A percentile compares a stretch with the other conserved stretches of the same genome.
These are phyloP conservation scores for Didymella pomorum DNA, from an alignment of 2,329 filamentous ascomycete genomes.

Conservation along the genomic window DNA sequence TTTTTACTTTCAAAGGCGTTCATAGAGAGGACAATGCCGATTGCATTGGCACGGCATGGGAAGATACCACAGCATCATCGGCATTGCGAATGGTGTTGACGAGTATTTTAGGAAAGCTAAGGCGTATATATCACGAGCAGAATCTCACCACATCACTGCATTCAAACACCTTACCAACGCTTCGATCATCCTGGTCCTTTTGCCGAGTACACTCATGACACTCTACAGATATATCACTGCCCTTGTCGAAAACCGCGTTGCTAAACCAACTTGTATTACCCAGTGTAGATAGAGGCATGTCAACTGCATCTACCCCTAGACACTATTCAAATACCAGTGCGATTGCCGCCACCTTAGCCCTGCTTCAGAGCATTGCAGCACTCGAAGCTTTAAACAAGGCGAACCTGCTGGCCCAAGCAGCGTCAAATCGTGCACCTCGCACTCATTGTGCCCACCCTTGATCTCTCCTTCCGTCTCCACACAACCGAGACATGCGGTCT, in stretches of 20 bases:
- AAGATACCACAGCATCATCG: slow-evolving; percentile 24
- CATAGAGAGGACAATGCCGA: not conserved
- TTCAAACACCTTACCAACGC: not conserved
- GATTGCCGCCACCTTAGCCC: no score
- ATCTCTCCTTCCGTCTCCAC: not conserved
- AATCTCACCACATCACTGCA: not conserved
- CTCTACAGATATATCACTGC: no score
- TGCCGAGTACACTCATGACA: no score
- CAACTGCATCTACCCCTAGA: not conserved
- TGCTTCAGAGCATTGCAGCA: not conserved
- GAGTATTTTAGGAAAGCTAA: slow-evolving; percentile 20
- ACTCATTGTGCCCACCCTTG: not conserved
- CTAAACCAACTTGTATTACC: no score
- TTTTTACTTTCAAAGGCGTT: slow-evolving; percentile 1
- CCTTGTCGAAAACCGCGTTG: no score
- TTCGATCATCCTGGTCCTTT: no score
- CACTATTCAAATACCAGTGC: not conserved
- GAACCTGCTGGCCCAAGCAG: not conserved
- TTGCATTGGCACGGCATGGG: not conserved
- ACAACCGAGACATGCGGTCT: not conserved
- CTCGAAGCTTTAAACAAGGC: not conserved
- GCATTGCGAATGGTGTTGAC: slow-evolving; percentile 22
- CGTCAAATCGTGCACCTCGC: not conserved
- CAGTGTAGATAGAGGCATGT: no score
- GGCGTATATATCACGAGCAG: slow-evolving; percentile 11